These are phyloP conservation scores for Schizosaccharomyces cryophilus DNA, from an alignment of 805 yeast species.

Conservation along the genomic window DNA sequence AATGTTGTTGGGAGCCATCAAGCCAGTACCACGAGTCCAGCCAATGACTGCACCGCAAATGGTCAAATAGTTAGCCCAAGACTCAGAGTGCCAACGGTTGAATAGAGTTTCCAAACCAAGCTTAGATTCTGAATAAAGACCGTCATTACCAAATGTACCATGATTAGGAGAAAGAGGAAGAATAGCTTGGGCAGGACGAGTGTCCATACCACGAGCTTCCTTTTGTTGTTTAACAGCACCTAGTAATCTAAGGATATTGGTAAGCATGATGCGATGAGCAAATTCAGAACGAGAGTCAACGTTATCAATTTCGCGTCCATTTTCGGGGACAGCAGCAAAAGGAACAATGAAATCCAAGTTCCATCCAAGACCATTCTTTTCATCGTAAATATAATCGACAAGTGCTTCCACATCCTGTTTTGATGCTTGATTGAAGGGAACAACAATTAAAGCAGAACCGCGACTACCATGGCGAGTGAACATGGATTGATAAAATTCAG, in stretches of 20 bases:
- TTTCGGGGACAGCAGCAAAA: slow-evolving; percentile 97
- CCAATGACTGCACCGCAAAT: slow-evolving; percentile 97
- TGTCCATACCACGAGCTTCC: slow-evolving; percentile 48
- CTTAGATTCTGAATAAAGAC: slow-evolving; percentile 94
- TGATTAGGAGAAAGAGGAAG: slow-evolving; percentile 96
- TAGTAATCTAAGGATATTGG: slow-evolving; percentile 74
- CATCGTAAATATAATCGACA: slow-evolving; percentile 61
- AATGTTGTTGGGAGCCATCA: slow-evolving; percentile 90
- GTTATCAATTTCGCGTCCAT: slow-evolving; percentile 81
- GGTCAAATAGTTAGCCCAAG: slow-evolving; percentile 84
- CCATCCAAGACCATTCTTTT: slow-evolving; percentile 89
- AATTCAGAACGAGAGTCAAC: slow-evolving; percentile 89
- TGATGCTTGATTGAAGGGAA: slow-evolving; percentile 93
- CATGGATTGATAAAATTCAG: slow-evolving; percentile 84
- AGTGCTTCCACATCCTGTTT: slow-evolving; percentile 77
- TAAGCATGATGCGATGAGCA: slow-evolving; percentile 96
- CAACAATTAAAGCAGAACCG: slow-evolving; percentile 80
- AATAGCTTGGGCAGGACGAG: slow-evolving; percentile 95
- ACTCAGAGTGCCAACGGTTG: slow-evolving; percentile 97
- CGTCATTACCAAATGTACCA: slow-evolving; percentile 96
- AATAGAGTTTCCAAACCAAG: slow-evolving; percentile 81
- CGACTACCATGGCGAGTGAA: slow-evolving; percentile 82
- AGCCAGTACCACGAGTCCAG: slow-evolving; percentile 99
- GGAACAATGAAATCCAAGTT: slow-evolving; percentile 91
- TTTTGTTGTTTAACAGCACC: slow-evolving; percentile 78